Conservation (phyloP, 495 filamentous ascomycete species). For the Hyaloscypha bicolor region DNA sequence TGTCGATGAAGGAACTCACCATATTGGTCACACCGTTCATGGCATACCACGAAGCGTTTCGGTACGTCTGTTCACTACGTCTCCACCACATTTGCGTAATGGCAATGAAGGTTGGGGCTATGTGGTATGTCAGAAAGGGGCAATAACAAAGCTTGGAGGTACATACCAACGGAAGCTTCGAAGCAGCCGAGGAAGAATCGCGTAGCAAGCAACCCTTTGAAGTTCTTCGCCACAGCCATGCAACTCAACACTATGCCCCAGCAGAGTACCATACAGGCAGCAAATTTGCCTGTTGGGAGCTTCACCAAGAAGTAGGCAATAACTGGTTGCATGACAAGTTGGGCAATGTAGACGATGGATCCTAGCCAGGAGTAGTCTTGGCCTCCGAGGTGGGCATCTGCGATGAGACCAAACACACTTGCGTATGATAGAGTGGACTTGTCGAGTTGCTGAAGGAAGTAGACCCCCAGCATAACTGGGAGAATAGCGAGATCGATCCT, state of each 20-base stretch:
- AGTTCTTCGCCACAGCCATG: conserved; percentile 50
- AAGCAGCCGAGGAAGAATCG: conserved; percentile 65
- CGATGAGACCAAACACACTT: conserved; percentile 61
- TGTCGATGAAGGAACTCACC: conserved; percentile 29
- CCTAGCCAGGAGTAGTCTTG: conserved; percentile 56
- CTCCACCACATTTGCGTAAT: conserved; percentile 67
- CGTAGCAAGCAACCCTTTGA: conserved; percentile 56
- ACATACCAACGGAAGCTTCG: conserved; percentile 55
- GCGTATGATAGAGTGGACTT: conserved; percentile 68
- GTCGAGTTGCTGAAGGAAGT: conserved; percentile 67
- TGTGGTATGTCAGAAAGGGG: conserved; percentile 12
- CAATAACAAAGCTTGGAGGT: conserved; percentile 18
- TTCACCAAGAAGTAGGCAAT: conserved; percentile 62
- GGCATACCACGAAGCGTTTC: conserved; percentile 61
- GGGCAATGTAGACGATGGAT: conserved; percentile 67
- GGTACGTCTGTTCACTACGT: conserved; percentile 59
- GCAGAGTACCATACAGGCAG: conserved; percentile 57
- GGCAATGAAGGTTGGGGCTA: conserved; percentile 60
- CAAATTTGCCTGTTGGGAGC: conserved; percentile 63
- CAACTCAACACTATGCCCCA: conserved; percentile 61
- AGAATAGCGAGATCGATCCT: conserved; percentile 21
- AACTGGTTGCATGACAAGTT: conserved; percentile 67
- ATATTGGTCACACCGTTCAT: conserved; percentile 57
- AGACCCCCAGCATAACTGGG: conserved; percentile 55
- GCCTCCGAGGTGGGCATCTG: conserved; percentile 45